Conservation (phyloP, 2,329 filamentous ascomycete genomes). For the Colletotrichum karsti region DNA sequence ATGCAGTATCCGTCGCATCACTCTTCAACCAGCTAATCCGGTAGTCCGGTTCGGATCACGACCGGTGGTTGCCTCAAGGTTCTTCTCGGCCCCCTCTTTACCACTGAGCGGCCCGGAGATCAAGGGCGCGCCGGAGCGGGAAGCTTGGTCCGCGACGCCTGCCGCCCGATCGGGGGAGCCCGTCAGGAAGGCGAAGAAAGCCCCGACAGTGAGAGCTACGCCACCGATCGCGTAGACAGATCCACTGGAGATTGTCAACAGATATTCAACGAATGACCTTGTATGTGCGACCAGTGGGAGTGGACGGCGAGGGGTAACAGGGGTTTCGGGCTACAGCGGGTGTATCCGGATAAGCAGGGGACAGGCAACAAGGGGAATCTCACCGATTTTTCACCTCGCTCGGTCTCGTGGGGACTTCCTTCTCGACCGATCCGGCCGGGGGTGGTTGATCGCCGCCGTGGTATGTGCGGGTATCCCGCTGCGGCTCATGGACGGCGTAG, state of each 20-base stretch:
- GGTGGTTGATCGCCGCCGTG: background rate
- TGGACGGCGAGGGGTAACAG: too few relatives aligned
- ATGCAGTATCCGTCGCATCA: too few relatives aligned
- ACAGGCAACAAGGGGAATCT: background rate
- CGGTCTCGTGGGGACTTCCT: background rate
- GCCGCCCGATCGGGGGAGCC: conserved; percentile 9
- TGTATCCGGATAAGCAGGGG: background rate
- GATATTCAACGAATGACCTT: too few relatives aligned
- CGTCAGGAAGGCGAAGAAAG: background rate
- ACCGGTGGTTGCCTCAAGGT: background rate
- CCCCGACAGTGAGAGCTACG: background rate
- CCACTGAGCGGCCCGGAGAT: background rate
- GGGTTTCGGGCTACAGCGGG: too few relatives aligned
- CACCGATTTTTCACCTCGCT: background rate
- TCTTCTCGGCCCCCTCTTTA: conserved; percentile 1
- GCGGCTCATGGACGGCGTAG: background rate
- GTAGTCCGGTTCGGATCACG: background rate
- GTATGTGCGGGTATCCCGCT: background rate
- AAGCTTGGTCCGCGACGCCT: background rate
- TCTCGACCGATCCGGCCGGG: background rate
- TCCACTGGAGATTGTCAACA: background rate
- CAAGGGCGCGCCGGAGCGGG: background rate
- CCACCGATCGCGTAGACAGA: background rate
- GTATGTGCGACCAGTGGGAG: too few relatives aligned
- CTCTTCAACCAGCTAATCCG: conserved; percentile 8